These are phyloP conservation scores for Athelia psychrophila DNA, from an alignment of 1,284 basidiomycete genomes.

Conservation along the genomic window DNA sequence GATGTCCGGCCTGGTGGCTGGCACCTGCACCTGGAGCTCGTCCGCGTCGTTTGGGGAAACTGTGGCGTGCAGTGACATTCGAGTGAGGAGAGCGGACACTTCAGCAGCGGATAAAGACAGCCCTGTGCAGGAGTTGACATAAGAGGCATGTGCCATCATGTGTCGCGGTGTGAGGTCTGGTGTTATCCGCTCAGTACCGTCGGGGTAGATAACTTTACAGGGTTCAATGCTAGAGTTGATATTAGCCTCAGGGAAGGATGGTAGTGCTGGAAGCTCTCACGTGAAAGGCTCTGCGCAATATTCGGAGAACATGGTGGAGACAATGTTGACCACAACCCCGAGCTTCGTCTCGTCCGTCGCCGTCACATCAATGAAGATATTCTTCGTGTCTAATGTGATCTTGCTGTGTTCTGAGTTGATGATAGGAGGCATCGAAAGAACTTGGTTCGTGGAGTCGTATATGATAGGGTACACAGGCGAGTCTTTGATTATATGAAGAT, in stretches of 20 bases:
- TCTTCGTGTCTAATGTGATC: slow-evolving; percentile 92
- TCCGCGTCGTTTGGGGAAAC: slow-evolving; percentile 51
- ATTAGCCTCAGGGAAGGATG: slow-evolving; percentile 3
- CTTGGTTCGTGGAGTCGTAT: slow-evolving; percentile 85
- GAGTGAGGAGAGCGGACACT: slow-evolving; percentile 64
- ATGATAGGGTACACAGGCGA: slow-evolving; percentile 98
- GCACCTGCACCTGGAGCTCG: slow-evolving; percentile 76
- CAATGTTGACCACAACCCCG: slow-evolving; percentile 91
- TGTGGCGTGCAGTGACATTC: slow-evolving; percentile 71
- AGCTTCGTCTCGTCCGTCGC: slow-evolving; percentile 98
- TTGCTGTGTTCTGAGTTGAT: slow-evolving; percentile 98
- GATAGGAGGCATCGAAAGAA: slow-evolving; percentile 97
- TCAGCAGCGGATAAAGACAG: slow-evolving; percentile 64
- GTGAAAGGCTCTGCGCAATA: slow-evolving; percentile 92
- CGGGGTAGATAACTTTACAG: slow-evolving; percentile 77
- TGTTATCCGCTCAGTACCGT: slow-evolving; percentile 75
- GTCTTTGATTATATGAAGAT: slow-evolving; percentile 91
- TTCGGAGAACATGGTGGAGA: slow-evolving; percentile 96
- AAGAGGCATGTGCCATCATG: slow-evolving; percentile 80
- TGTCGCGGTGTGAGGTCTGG: slow-evolving; percentile 78
- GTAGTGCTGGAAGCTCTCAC: slow-evolving; percentile 45
- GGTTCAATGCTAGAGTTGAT: slow-evolving; percentile 77
- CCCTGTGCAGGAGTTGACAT: slow-evolving; percentile 95
- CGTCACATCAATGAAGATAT: slow-evolving; percentile 96
- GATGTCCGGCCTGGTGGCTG: slow-evolving; percentile 93